These are phyloP conservation scores for Melocanna baccifera DNA, from an alignment of 176 grass and related monocot genomes.

Conservation along the genomic window DNA sequence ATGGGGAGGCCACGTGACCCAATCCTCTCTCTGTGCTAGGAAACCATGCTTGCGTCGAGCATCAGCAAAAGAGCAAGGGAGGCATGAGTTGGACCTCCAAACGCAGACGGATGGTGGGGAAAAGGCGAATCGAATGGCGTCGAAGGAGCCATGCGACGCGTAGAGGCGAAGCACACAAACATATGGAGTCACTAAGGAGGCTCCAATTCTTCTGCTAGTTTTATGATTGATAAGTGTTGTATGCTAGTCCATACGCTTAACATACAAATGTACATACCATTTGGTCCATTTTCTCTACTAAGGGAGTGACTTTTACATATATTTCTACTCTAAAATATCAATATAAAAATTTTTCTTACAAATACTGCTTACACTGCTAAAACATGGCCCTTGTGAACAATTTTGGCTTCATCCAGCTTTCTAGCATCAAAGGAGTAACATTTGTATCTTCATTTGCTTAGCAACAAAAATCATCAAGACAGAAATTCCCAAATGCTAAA, in stretches of 20 bases:
- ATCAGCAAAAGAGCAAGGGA: too few relatives aligned
- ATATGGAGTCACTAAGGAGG: too few relatives aligned
- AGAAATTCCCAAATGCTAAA: constrained; percentile 17
- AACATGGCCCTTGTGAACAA: constrained; percentile 97
- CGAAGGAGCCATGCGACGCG: too few relatives aligned
- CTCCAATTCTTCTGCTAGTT: too few relatives aligned
- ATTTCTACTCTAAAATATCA: background rate
- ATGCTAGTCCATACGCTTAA: background rate
- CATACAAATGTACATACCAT: constrained; percentile 7
- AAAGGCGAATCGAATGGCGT: too few relatives aligned
- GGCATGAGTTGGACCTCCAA: too few relatives aligned
- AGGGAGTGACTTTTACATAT: background rate
- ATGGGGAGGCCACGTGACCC: too few relatives aligned
- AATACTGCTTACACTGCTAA: constrained; percentile 86
- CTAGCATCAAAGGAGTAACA: constrained; percentile 96
- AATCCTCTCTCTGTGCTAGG: too few relatives aligned
- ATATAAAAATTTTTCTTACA: background rate
- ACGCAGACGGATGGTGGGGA: too few relatives aligned
- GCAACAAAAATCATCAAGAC: constrained; percentile 24
- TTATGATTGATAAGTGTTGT: too few relatives aligned
- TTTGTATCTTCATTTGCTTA: constrained; percentile 99
- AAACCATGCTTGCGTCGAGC: too few relatives aligned
- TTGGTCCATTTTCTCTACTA: background rate
- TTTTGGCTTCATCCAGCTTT: constrained; percentile 81
- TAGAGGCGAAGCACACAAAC: too few relatives aligned